Conservation (phyloP, 805 yeast genomes). For the Saccharomycopsis javanensis region DNA sequence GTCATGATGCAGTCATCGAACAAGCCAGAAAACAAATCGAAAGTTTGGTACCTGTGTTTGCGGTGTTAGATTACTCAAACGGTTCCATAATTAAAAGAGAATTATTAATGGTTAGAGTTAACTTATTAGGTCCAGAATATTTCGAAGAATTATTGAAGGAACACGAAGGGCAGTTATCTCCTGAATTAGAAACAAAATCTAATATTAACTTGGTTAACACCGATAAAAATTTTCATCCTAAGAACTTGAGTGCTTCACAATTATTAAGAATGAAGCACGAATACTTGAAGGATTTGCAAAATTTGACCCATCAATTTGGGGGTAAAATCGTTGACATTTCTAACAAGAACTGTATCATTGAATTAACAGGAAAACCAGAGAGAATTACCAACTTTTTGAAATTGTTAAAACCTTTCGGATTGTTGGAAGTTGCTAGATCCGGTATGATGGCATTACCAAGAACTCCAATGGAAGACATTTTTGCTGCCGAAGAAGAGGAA, state of each 20-base stretch:
- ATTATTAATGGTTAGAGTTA: slow-evolving; percentile 81
- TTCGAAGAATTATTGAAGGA: slow-evolving; percentile 89
- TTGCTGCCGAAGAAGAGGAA: slow-evolving; percentile 40
- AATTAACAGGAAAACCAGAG: slow-evolving; percentile 87
- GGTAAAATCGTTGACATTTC: slow-evolving; percentile 88
- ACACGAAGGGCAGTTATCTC: slow-evolving; percentile 34
- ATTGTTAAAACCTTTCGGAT: slow-evolving; percentile 90
- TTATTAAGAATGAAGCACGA: slow-evolving; percentile 89
- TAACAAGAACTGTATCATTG: slow-evolving; percentile 89
- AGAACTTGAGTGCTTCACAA: slow-evolving; percentile 80
- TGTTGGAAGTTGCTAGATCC: slow-evolving; percentile 90
- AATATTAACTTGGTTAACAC: slow-evolving; percentile 24
- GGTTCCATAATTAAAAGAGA: slow-evolving; percentile 89
- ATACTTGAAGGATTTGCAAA: slow-evolving; percentile 77
- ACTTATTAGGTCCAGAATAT: slow-evolving; percentile 95
- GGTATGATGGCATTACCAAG: slow-evolving; percentile 99
- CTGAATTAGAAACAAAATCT: slow-evolving; percentile 24
- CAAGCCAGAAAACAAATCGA: slow-evolving; percentile 98
- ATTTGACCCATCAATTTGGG: slow-evolving; percentile 77
- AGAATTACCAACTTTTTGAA: slow-evolving; percentile 80
- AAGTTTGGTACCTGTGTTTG: slow-evolving; percentile 96
- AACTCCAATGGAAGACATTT: slow-evolving; percentile 63
- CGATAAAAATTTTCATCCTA: slow-evolving; percentile 63
- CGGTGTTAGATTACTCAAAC: slow-evolving; percentile 87
- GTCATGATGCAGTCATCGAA: slow-evolving; percentile 93